These are phyloP conservation scores for Boletus edulis DNA, from an alignment of 768 basidiomycete species.

Conservation along the genomic window DNA sequence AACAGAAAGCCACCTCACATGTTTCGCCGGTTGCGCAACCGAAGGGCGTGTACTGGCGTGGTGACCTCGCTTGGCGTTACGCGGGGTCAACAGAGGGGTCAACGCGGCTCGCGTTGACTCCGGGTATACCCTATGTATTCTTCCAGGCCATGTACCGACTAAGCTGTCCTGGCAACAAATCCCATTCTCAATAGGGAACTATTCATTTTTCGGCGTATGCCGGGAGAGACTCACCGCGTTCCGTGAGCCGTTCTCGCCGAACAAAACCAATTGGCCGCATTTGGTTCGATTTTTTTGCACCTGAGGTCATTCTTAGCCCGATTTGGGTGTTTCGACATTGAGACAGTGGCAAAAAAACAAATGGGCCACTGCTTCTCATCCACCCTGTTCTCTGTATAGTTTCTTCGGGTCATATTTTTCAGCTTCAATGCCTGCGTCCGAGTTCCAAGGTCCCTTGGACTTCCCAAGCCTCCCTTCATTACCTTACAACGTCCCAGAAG, in stretches of 20 bases:
- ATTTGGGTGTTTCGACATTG: slow-evolving; percentile 16
- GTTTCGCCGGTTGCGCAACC: too few relatives aligned
- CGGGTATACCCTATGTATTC: too few relatives aligned
- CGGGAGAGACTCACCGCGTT: slow-evolving; percentile 9
- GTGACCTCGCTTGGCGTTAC: too few relatives aligned
- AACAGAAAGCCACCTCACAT: too few relatives aligned
- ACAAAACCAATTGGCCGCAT: neutral
- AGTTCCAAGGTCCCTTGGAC: slow-evolving; percentile 22
- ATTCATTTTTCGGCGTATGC: slow-evolving; percentile 21
- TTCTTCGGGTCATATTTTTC: neutral
- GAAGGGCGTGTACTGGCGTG: too few relatives aligned
- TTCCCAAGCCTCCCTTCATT: slow-evolving; percentile 9
- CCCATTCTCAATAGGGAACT: neutral
- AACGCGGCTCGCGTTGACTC: too few relatives aligned
- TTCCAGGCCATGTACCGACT: too few relatives aligned
- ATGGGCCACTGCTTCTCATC: neutral
- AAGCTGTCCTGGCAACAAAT: too few relatives aligned
- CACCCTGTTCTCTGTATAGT: neutral
- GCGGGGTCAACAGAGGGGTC: too few relatives aligned
- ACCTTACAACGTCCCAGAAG: slow-evolving; percentile 9
- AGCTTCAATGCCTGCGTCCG: slow-evolving; percentile 19
- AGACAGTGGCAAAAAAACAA: slow-evolving; percentile 13
- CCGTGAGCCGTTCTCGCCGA: neutral
- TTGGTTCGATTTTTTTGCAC: neutral
- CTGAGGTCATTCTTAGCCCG: slow-evolving; percentile 11